Percentiles rank a stretch among this genome's conserved stretches.
These are phyloP conservation scores for Spergularia marina DNA, from an alignment of 148 eudicot species.

Conservation along the genomic window DNA sequence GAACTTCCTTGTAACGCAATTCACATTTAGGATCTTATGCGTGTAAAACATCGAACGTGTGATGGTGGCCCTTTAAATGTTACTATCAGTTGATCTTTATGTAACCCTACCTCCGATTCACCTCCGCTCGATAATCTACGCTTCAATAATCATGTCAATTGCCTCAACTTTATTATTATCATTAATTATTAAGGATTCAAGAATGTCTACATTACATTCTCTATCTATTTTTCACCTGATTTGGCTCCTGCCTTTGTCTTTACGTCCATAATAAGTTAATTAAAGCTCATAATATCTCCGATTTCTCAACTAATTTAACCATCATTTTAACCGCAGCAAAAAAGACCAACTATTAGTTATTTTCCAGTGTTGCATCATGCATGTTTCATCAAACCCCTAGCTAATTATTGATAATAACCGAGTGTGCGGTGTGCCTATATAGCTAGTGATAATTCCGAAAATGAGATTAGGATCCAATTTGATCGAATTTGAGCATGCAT, in stretches of 20 bases:
- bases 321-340: background rate
- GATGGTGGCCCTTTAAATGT: slow-evolving; percentile 17
- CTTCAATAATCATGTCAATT: slow-evolving; percentile 8
- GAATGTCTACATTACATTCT: background rate
- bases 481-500: too few relatives aligned
- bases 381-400: too few relatives aligned
- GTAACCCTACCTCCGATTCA: slow-evolving; percentile 21
- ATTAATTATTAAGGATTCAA: slow-evolving; percentile 1
- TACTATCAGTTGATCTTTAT: slow-evolving; percentile 6
- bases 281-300: background rate
- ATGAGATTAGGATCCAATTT: too few relatives aligned
- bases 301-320: background rate
- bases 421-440: too few relatives aligned
- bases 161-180: background rate
- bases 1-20: too few relatives aligned
- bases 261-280: slow-evolving; percentile 17
- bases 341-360: background rate
- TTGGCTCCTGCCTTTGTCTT: slow-evolving; percentile 15
- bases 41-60: slow-evolving; percentile 21
- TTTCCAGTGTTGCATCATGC: too few relatives aligned
- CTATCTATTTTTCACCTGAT: too few relatives aligned
- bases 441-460: too few relatives aligned
- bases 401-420: too few relatives aligned
- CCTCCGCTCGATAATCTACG: background rate
- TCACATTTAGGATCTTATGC: too few relatives aligned